Base-by-base conservation (phyloP, 192 early-diverging fungal genomes). In the Rhizoclosmatium globosum region DNA sequence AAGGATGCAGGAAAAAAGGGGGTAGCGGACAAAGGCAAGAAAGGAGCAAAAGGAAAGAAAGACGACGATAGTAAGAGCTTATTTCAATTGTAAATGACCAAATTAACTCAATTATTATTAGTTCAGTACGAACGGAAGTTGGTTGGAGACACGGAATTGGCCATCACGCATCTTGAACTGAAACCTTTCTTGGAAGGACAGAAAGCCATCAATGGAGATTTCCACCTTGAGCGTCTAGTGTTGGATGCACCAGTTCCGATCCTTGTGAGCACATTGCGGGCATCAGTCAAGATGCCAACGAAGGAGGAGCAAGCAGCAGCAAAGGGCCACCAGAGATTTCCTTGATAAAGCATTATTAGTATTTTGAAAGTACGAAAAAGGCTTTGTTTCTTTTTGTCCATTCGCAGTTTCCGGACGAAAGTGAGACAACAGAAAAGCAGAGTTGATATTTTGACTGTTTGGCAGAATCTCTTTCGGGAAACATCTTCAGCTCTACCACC, bases 31-130 rank as follows among this genome's bases (percentile, higher is more conserved):
- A 62, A 68, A 21, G 67, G 70, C 68, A 62, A 71, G 46, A 69
- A 70, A 0, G 38, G 48, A 1, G 42, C 31, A 4, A 4, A 2
- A 39, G 44, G 45, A 45, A 62, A 62, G 21, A 71, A 65, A 48
- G 71, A 79, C 9, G 78, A 79, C n/a, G 78, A 73, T 2, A 56
- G 75, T 77, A 44, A 31, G 15, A n/a, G 42, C 56, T 13, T 15
- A 64, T 46, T 43, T 44, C 43, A 6, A 19, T 43, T 0, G 45
- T 9, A 46, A 43, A 6, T 68, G 44, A 64, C 48, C 0, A 39
- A 19, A 3, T 38, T 41, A 46, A 46, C 45, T 56, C n/a, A 3
- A 31, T 46, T 47, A 23, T 46, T 42, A 3, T 46, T 38, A 72
- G 78, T 65, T 2, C 70, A 60, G 23, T 79, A 72, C 50, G 60